Conservation (phyloP, 225 moss, liverwort and hornwort species). For the Neckera pumila region DNA sequence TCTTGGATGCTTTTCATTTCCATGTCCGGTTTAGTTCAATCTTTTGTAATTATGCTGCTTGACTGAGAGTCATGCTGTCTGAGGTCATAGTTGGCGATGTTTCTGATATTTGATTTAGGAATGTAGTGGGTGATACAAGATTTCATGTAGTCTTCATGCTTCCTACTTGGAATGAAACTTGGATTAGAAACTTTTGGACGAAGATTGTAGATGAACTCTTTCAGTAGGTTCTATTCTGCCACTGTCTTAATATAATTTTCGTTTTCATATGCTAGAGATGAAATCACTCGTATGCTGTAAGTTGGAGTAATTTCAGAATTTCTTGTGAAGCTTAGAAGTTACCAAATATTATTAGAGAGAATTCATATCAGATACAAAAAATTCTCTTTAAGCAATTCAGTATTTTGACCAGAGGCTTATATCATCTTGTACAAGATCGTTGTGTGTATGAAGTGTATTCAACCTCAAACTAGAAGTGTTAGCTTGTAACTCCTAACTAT, state of each 20-base stretch:
- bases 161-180: background rate
- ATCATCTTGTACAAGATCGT: too few relatives aligned
- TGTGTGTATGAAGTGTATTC: too few relatives aligned
- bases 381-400: rapidly evolving
- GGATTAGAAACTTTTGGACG: rapidly evolving
- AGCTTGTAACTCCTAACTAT: background rate
- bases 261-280: background rate
- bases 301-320: background rate
- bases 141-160: background rate
- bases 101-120: background rate
- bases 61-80: rapidly evolving
- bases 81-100: rapidly evolving
- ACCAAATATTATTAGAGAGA: background rate
- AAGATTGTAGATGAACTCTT: background rate
- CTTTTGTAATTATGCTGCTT: background rate
- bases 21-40: rapidly evolving
- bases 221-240: background rate
- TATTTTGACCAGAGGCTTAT: rapidly evolving
- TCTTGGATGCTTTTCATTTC: background rate
- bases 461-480: too few relatives aligned
- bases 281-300: background rate
- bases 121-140: rapidly evolving
- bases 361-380: background rate
- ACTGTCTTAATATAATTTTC: background rate
- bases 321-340: background rate